phyloP scores from a whole-genome alignment of 257 asterid species.

The Ilex asprella region DNA sequence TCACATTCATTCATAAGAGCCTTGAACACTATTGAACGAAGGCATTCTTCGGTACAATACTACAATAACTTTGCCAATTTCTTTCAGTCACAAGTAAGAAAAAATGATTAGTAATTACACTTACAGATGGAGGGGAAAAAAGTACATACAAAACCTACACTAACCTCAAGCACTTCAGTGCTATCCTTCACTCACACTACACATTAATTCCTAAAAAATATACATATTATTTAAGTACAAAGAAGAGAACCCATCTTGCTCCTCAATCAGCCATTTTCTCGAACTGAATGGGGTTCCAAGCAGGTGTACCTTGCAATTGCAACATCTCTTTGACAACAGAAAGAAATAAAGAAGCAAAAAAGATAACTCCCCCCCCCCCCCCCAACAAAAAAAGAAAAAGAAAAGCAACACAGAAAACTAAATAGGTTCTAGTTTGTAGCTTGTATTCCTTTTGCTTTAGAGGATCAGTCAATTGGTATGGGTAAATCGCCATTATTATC shows the following conservation, averaged over 20 bases:
- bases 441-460: neutral
- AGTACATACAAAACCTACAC: neutral
- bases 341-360: neutral
- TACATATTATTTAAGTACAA: neutral
- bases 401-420: too few relatives aligned
- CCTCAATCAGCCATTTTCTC: conserved; percentile 18
- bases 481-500: conserved; percentile 3
- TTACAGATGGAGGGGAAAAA: too few relatives aligned
- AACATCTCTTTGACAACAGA: conserved; percentile 8
- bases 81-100: too few relatives aligned
- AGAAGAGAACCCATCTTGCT: conserved; percentile 21
- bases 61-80: too few relatives aligned
- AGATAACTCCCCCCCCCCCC: too few relatives aligned
- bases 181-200: conserved; percentile 2
- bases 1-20: too few relatives aligned
- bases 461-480: conserved; percentile 11
- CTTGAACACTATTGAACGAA: too few relatives aligned
- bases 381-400: too few relatives aligned
- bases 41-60: too few relatives aligned
- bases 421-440: neutral
- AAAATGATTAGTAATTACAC: too few relatives aligned
- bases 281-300: conserved; percentile 25
- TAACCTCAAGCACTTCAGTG: conserved; percentile 8
- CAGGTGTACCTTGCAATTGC: conserved; percentile 10
- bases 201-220: neutral